Evolutionary conservation across 2,329 filamentous ascomycete species (phyloP).

Genomic region (Colletotrichum sp.): DNA sequence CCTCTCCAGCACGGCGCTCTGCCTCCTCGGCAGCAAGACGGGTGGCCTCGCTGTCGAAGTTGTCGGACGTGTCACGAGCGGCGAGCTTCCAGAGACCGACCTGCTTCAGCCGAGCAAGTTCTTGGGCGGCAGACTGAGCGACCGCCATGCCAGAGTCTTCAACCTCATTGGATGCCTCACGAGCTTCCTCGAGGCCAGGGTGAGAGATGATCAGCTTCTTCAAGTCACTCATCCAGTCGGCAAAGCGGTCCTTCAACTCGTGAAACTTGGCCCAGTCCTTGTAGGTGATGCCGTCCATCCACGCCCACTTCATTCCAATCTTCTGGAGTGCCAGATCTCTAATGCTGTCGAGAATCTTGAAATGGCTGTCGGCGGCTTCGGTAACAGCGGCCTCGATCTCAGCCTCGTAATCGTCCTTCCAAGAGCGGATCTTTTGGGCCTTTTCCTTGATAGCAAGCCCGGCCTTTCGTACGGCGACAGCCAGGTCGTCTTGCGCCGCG

Average conservation of each 20-base stretch:
- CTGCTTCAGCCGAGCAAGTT: constrained; percentile 81
- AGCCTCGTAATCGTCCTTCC: constrained; percentile 75
- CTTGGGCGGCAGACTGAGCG: constrained; percentile 79
- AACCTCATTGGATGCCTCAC: constrained; percentile 69
- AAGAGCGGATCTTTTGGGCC: constrained; percentile 77
- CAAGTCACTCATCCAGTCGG: constrained; percentile 84
- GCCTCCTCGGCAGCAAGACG: constrained; percentile 59
- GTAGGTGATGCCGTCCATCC: constrained; percentile 94
- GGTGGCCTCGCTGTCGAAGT: constrained; percentile 76
- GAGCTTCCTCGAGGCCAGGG: constrained; percentile 71
- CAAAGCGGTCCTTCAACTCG: constrained; percentile 80
- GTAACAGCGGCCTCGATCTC: constrained; percentile 73
- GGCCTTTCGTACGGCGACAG: constrained; percentile 64
- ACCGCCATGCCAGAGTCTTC: constrained; percentile 82
- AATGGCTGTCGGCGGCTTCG: constrained; percentile 77
- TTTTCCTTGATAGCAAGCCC: constrained; percentile 77
- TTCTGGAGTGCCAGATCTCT: constrained; percentile 86
- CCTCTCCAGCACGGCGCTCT: constrained; percentile 35
- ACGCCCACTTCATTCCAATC: constrained; percentile 93
- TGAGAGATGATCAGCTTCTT: constrained; percentile 78
- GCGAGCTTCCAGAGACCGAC: constrained; percentile 84
- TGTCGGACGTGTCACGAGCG: constrained; percentile 74
- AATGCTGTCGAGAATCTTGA: constrained; percentile 82
- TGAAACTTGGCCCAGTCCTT: constrained; percentile 98
- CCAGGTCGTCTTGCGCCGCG: constrained; percentile 47